Conservation (phyloP, 2,329 filamentous ascomycete species). For the Fusarium domesticum region DNA sequence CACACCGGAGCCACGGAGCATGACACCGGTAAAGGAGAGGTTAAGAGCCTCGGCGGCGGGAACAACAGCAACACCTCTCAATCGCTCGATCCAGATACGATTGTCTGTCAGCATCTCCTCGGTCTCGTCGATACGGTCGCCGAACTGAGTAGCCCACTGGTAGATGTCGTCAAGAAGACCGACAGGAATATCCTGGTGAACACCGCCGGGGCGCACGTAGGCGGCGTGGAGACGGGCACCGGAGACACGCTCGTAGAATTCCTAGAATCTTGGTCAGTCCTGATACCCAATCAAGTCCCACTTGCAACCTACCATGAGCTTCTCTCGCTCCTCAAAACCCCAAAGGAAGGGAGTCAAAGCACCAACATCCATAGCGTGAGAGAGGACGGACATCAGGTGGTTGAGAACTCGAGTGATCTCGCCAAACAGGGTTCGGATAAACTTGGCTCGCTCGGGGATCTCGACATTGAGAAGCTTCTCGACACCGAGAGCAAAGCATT, state of each 20-base stretch:
- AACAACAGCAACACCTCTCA: conserved; percentile 88
- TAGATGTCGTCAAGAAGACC: conserved; percentile 98
- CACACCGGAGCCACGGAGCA: conserved; percentile 94
- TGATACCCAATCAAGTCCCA: not conserved
- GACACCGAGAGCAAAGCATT: conserved; percentile 91
- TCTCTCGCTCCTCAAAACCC: conserved; percentile 99
- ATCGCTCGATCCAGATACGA: conserved; percentile 96
- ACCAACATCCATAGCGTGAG: conserved; percentile 98
- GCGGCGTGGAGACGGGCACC: conserved; percentile 95
- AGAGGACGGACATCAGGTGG: conserved; percentile 96
- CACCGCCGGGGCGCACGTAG: conserved; percentile 94
- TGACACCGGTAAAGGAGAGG: conserved; percentile 94
- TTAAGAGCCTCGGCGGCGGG: conserved; percentile 92
- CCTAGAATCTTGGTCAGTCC: conserved; percentile 51
- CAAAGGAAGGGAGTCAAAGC: conserved; percentile 97
- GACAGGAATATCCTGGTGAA: conserved; percentile 90
- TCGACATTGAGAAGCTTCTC: conserved; percentile 98
- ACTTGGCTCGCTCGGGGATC: conserved; percentile 93
- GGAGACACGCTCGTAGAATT: conserved; percentile 99
- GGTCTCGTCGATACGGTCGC: conserved; percentile 96
- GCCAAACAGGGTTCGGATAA: conserved; percentile 91
- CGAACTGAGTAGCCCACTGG: conserved; percentile 99
- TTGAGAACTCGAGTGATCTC: conserved; percentile 94
- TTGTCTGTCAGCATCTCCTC: conserved; percentile 99
- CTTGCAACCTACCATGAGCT: conserved; percentile 78